A percentile compares a stretch with the other conserved stretches of the same genome.
Evolutionary conservation across 345 rosid genomes (phyloP).

Genomic region (Erucastrum elatum): DNA sequence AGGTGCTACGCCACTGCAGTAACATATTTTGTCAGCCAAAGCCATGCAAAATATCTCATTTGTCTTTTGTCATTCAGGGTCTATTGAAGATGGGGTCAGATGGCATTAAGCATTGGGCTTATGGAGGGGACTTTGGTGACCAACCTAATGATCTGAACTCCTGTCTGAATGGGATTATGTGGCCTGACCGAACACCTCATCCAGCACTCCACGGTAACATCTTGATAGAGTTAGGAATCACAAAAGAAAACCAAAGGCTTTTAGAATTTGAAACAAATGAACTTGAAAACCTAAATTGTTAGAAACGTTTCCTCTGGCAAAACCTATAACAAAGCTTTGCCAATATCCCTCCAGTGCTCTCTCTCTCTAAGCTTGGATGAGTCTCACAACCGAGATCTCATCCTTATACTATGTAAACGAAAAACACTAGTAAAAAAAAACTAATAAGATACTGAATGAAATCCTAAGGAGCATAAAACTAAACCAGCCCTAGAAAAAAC

Average conservation of each 20-base stretch:
- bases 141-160: constrained; percentile 91
- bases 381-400: constrained; percentile 8
- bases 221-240: constrained; percentile 19
- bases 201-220: constrained; percentile 83
- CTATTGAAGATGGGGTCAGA: constrained; percentile 64
- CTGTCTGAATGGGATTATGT: constrained; percentile 81
- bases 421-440: neutral
- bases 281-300: neutral
- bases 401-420: neutral
- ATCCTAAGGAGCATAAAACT: neutral
- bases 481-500: neutral
- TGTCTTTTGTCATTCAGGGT: constrained; percentile 49
- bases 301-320: neutral
- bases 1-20: constrained; percentile 17
- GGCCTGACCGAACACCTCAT: constrained; percentile 98
- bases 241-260: constrained; percentile 2
- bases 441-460: neutral
- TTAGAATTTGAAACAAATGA: constrained; percentile 11
- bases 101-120: constrained; percentile 88
- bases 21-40: constrained; percentile 5
- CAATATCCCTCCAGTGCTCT: neutral
- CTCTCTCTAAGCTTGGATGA: constrained; percentile 14
- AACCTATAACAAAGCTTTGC: constrained; percentile 1
- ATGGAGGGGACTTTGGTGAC: constrained; percentile 99
- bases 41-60: neutral